A percentile compares a stretch with the other conserved stretches of the same genome.
Evolutionary conservation across 75 land plant genomes (phyloP).

Genomic region (Selaginella tamariscina): DNA sequence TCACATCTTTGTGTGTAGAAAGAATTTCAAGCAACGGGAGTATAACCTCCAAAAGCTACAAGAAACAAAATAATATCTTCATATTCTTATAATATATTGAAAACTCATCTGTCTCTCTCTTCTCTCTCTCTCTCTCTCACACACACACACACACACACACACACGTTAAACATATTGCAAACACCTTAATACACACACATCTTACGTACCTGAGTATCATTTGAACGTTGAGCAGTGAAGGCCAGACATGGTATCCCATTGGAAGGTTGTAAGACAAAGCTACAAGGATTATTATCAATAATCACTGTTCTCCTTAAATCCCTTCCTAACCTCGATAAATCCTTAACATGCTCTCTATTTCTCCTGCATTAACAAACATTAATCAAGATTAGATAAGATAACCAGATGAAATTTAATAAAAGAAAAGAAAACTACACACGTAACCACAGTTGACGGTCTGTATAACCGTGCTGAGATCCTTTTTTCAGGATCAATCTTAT

Average conservation of each 20-base stretch:
- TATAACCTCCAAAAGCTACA: constrained; percentile 54
- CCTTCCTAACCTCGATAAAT: constrained; percentile 45
- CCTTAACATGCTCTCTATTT: constrained; percentile 76
- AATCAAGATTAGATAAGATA: constrained; percentile 7
- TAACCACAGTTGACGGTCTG: constrained; percentile 67
- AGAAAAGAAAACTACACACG: constrained; percentile 38
- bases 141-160: background rate
- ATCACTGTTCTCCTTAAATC: constrained; percentile 58
- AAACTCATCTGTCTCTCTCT: too few relatives aligned
- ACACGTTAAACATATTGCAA: constrained; percentile 1
- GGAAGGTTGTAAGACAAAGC: constrained; percentile 69
- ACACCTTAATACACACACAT: too few relatives aligned
- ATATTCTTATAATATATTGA: background rate
- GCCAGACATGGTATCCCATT: constrained; percentile 86
- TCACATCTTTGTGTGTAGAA: constrained; percentile 48
- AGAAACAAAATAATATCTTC: constrained; percentile 9
- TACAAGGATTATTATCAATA: constrained; percentile 85
- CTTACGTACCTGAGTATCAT: constrained; percentile 56
- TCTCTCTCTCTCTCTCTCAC: background rate
- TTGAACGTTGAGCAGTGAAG: constrained; percentile 58
- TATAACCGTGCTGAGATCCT: constrained; percentile 56
- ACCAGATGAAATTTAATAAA: background rate
- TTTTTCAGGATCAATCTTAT: constrained; percentile 57
- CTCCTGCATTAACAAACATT: constrained; percentile 32
- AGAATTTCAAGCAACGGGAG: constrained; percentile 62